Evolutionary conservation across 345 rosid species (phyloP), one percentile per base, ranked within the genome.

Genomic region (Limnanthes douglasii): DNA sequence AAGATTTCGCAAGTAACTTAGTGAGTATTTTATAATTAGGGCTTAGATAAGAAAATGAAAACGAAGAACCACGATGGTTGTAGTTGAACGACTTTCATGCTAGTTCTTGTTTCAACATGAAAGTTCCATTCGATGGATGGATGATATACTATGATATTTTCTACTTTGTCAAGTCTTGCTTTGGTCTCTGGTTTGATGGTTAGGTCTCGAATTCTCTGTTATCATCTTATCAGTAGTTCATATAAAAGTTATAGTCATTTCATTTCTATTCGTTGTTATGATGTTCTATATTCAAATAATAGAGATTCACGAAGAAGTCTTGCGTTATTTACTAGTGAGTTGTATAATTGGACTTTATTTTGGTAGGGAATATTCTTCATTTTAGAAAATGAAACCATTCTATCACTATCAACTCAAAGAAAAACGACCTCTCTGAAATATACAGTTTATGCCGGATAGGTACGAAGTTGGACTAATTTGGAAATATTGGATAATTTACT

Each of bases 261-360:
- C 4, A 31, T 35, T 35, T 20, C 39, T 35, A 35, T 35, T 35
- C 21, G 4, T 35, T 35, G 39, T 35, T 16, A 35, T 35, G 39
- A 35, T 35, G 20, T 35, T 35, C 39, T 20, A 35, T 35, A 16
- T 35, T 35, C 21, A 35, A 35, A 35, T 35, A 4, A 20, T 4
- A 16, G 39, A 35, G 39, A 35, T 35, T 35, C 21, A 37, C 4
- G 45, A 41, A 41, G 45, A 41, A 41, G 45, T 41, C 31, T 41
- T 41, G 45, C 34, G 3, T 3, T 41, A 41, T 41, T 41, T 22
- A 41, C 34, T 21, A 3, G 26, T 29, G 24, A 43, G 24, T 43
- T 26, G 39, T 28, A 42, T 42, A 26, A 42, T 42, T 42, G 23
- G 46, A 26, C 22, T 42, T 11, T 26, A 15, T 36, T 4, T 26